Percentiles rank a stretch among this genome's conserved stretches.
Evolutionary conservation across 768 basidiomycete genomes (phyloP).

Genomic region (Hygrophorus russula): DNA sequence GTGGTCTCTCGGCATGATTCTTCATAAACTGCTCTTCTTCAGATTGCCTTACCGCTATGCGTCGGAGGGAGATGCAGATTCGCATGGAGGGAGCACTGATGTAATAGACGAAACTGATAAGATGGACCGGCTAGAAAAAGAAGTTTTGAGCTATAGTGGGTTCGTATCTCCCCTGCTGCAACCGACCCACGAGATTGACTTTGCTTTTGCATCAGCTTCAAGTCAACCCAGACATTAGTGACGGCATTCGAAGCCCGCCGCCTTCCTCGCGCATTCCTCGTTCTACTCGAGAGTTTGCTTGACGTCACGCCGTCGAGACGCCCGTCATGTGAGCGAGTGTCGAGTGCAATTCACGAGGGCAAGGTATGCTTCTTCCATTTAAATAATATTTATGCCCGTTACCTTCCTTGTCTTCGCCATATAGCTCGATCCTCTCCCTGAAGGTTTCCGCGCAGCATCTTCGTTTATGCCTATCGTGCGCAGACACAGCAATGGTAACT

Average conservation of each 20-base stretch:
- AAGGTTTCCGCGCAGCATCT: not conserved
- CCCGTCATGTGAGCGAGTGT: constrained; percentile 64
- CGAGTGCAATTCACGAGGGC: constrained; percentile 57
- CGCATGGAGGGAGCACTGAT: constrained; percentile 25
- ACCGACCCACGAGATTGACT: not conserved
- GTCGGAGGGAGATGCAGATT: constrained; percentile 38
- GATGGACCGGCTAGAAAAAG: constrained; percentile 57
- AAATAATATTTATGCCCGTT: too few relatives aligned
- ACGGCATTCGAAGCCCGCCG: constrained; percentile 59
- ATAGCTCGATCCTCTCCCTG: constrained; percentile 17
- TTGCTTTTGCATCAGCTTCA: constrained; percentile 26
- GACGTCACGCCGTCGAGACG: constrained; percentile 48
- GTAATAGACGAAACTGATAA: constrained; percentile 44
- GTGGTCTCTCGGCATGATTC: constrained; percentile 96
- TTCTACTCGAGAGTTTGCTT: constrained; percentile 64
- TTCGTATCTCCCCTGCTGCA: constrained; percentile 19
- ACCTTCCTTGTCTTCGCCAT: not conserved
- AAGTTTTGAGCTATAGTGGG: constrained; percentile 70
- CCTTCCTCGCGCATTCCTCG: constrained; percentile 57
- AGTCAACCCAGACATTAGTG: constrained; percentile 37
- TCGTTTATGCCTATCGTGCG: constrained; percentile 1
- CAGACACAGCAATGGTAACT: not conserved
- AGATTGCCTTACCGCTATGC: constrained; percentile 75
- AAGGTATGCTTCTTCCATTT: constrained; percentile 47
- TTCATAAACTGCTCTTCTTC: constrained; percentile 91